These are phyloP conservation scores for Sophora flavescens DNA, from an alignment of 306 rosid species.

Conservation along the genomic window DNA sequence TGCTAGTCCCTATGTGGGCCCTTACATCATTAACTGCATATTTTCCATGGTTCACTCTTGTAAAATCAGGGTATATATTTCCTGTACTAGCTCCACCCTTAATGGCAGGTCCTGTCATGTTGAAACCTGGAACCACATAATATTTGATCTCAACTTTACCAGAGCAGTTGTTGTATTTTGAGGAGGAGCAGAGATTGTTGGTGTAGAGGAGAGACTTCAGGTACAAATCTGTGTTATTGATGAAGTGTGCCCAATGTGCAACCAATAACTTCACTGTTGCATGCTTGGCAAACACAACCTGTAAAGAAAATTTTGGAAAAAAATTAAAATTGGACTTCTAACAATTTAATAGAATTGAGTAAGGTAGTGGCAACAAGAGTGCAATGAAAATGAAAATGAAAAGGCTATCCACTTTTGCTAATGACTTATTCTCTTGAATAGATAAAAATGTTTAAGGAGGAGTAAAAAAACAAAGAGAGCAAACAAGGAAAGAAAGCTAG, in stretches of 20 bases:
- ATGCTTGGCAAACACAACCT: constrained; percentile 83
- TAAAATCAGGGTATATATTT: constrained; percentile 73
- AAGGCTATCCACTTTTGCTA: not conserved
- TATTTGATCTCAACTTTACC: constrained; percentile 94
- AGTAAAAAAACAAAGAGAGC: not conserved
- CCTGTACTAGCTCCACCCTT: constrained; percentile 59
- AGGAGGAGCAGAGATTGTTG: constrained; percentile 83
- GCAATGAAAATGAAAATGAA: not conserved
- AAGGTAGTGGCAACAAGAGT: not conserved
- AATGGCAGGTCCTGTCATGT: constrained; percentile 82
- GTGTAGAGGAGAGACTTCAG: constrained; percentile 83
- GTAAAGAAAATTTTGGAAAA: not conserved
- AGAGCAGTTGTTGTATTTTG: constrained; percentile 69
- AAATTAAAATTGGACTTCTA: constrained; percentile 7
- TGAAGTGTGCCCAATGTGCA: constrained; percentile 84
- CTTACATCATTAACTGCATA: constrained; percentile 80
- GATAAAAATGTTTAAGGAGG: not conserved
- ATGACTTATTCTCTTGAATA: constrained; percentile 1
- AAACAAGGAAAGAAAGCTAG: constrained; percentile 14
- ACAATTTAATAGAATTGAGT: not conserved
- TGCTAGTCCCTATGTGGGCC: constrained; percentile 91
- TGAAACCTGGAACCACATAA: constrained; percentile 83
- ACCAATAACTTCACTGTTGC: constrained; percentile 85
- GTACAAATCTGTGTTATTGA: constrained; percentile 71
- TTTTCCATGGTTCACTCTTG: constrained; percentile 91